Base-by-base conservation (phyloP, 2,329 filamentous ascomycete genomes). In the Apiospora malaysiana region DNA sequence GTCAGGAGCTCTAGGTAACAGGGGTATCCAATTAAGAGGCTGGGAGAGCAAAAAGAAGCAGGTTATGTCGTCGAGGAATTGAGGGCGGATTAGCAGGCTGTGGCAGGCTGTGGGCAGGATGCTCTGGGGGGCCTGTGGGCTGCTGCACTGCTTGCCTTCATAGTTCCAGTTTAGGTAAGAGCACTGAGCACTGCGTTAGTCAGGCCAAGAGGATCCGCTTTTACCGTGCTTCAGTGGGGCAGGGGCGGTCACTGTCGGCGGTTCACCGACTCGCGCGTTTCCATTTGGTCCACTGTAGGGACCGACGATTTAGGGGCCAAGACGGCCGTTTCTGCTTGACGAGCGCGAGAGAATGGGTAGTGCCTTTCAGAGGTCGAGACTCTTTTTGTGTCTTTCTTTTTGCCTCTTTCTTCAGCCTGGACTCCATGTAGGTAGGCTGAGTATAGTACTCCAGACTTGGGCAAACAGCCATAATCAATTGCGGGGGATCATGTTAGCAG, bases 261-360 rank as follows among this genome's bases (percentile, higher is more conserved):
- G 32, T 63, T 63, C 56, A 63, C 56, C 56, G 56, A 63, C 56
- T 63, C 56, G 32, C 32, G 56, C 32, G 56, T 63, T 37, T 40
- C 56, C 56, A 37, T 40, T n/a, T n/a, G 56, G 25, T 6, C 51
- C 51, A 37, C 51, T 27, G 7, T 32, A 14, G 27, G 27, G 27
- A 21, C 51, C 51, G 51, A 59, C 51, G 7, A 21, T 9, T 32
- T 21, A 21, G 51, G 27, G 51, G n/a, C 51, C 6, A 59, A 37
- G 51, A 59, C 51, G 51, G 51, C 51, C 27, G 51, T 59, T 59
- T 59, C 51, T 59, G 51, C 16, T 59, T 59, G 51, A 59, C 4
- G 51, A 37, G n/a, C n/a, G n/a, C n/a, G 6, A 37, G 14, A 45
- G 42, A 45, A 2, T n/a, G n/a, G n/a, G n/a, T n/a, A n/a, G n/a